Evolutionary conservation across 371 early-diverging fungal genomes (phyloP), one percentile per base, ranked within the genome.

Genomic region (Apophysomyces variabilis): DNA sequence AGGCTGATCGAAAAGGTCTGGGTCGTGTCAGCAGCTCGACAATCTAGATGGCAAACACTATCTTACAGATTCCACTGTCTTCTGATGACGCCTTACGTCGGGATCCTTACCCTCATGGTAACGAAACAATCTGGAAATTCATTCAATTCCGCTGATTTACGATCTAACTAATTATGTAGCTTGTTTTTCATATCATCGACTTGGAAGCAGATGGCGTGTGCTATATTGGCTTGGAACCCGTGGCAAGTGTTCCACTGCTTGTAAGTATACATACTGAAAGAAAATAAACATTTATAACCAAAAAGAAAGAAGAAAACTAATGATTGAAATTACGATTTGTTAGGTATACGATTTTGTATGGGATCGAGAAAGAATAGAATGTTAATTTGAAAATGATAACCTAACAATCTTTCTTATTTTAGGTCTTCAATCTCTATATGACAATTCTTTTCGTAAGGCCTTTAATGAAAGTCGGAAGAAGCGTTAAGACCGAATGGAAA

Each of bases 301-400:
- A 18, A 58, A 57, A 3, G 21, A 44, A 38, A 63, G 21, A 9
- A 43, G 9, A 60, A 43, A 26, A 39, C 8, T 9, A n/a, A 14
- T 44, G 32, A 60, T 60, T 38, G 35, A 21, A 43, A 45, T 6
- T 18, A 36, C 21, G n/a, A 45, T 50, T 69, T 46, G 14, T 61
- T 64, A 77, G 78, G 66, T 76, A 13, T 83, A 79, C 45, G 83
- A 83, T 50, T 75, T 76, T 65, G 83, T 83, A 79, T 64, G 78
- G 57, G 16, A 13, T 16, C 56, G 14, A 41, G 16, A 16, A 32
- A 11, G 26, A 38, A 14, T 9, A 38, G 50, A 16, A 62, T 57
- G 18, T 38, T 21, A 12, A 39, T 38, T 36, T 7, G 58, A 38
- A 16, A 60, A 47, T 36, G 54, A 37, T 37, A 57, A 50, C 41